Evolutionary conservation across 306 rosid species (phyloP).

Genomic region (Glycine latifolia): DNA sequence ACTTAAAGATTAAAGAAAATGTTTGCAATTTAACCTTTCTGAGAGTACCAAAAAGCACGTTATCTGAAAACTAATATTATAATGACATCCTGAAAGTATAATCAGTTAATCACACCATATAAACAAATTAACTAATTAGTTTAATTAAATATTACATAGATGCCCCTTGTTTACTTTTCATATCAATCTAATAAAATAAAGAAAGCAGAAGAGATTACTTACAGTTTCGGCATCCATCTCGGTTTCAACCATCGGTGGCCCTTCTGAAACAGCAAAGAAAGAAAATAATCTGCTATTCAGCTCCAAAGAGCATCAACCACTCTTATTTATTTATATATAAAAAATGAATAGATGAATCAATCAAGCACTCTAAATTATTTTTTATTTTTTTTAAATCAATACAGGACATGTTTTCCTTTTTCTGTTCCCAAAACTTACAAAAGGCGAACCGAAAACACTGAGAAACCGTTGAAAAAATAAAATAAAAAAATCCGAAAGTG

Average conservation of each 20-base stretch:
- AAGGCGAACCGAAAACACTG: constrained; percentile 1
- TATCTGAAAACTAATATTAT: background rate
- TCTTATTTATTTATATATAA: background rate
- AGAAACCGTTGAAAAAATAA: background rate
- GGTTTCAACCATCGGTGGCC: constrained; percentile 45
- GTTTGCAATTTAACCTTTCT: background rate
- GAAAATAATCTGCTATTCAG: constrained; percentile 27
- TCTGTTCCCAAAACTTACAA: constrained; percentile 20
- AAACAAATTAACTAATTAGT: background rate
- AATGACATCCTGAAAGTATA: background rate
- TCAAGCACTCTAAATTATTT: too few species aligned
- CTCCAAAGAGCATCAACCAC: constrained; percentile 38
- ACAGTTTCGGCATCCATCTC: constrained; percentile 47
- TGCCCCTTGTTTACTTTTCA: background rate
- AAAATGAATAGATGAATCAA: constrained; percentile 13
- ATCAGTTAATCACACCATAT: background rate
- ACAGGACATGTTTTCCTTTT: background rate
- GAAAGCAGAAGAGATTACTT: constrained; percentile 33
- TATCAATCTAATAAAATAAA: background rate
- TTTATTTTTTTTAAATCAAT: background rate
- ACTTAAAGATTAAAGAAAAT: background rate
- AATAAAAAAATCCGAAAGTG: background rate
- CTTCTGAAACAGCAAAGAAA: constrained; percentile 33
- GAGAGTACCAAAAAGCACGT: background rate
- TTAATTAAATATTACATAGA: background rate